phyloP scores from a whole-genome alignment of 495 filamentous ascomycete genomes.

The Penicillium cinerascens region DNA sequence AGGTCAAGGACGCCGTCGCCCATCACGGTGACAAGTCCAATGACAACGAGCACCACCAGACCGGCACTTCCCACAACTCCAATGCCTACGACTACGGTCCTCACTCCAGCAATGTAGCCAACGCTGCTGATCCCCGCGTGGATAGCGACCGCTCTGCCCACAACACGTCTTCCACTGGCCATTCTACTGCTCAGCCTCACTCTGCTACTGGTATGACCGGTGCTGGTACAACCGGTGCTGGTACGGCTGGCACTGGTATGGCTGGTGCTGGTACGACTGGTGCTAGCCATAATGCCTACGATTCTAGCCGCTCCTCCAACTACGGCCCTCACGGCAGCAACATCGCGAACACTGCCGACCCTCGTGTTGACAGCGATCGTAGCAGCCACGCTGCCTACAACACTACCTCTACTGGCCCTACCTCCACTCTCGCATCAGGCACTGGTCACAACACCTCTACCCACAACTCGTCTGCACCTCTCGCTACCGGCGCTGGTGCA shows the following conservation, averaged over 20 bases:
- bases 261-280: neutral
- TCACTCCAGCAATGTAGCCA: constrained; percentile 21
- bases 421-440: no score
- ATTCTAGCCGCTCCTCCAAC: constrained; percentile 7
- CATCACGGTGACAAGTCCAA: constrained; percentile 25
- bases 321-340: constrained; percentile 22
- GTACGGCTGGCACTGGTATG: constrained; percentile 18
- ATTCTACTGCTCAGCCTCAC: no score
- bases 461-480: neutral
- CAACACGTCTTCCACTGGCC: constrained; percentile 9
- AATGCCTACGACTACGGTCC: constrained; percentile 17
- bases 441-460: no score
- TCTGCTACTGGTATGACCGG: neutral
- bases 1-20: constrained; percentile 62
- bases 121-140: constrained; percentile 17
- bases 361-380: constrained; percentile 19
- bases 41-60: neutral
- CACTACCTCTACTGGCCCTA: neutral
- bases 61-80: constrained; percentile 7
- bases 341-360: constrained; percentile 18
- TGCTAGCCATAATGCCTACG: constrained; percentile 1
- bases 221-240: constrained; percentile 6
- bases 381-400: constrained; percentile 1
- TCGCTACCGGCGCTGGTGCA: constrained; percentile 1
- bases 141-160: constrained; percentile 15